phyloP scores from a whole-genome alignment of 2,329 filamentous ascomycete species.

The Albophoma yamanashiensis region DNA sequence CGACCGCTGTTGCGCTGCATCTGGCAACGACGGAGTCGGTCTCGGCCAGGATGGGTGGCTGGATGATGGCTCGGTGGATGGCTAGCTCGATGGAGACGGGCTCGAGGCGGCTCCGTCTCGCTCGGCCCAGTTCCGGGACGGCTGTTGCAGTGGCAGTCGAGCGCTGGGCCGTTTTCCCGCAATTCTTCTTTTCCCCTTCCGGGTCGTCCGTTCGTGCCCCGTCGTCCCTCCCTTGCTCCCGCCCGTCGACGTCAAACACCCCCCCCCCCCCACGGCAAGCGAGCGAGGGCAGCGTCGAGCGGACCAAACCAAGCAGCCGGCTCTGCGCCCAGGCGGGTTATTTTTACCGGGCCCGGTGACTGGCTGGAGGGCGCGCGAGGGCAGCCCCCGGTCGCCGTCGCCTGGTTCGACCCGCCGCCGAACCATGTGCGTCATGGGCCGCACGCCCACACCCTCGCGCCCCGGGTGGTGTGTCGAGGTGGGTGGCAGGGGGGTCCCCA shows the following conservation, averaged over 20 bases:
- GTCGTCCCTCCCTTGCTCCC: neutral
- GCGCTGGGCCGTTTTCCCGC: neutral
- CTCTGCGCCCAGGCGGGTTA: slow-evolving; percentile 11
- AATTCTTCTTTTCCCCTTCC: neutral
- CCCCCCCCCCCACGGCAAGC: neutral
- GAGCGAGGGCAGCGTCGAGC: neutral
- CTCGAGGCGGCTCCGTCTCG: neutral
- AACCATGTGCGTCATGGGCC: slow-evolving; percentile 16
- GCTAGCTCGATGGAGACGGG: neutral
- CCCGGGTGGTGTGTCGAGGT: neutral
- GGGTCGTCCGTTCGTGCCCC: neutral
- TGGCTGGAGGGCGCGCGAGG: neutral
- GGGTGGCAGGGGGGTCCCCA: neutral
- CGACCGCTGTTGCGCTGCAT: neutral
- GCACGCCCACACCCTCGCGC: neutral
- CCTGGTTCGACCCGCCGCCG: slow-evolving; percentile 2
- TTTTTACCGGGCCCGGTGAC: slow-evolving; percentile 14
- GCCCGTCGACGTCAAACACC: neutral
- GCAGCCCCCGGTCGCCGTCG: slow-evolving; percentile 6
- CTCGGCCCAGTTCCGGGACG: neutral
- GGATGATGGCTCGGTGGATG: neutral
- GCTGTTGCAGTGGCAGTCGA: neutral
- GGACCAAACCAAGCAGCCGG: slow-evolving; percentile 1
- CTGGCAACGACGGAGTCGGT: neutral
- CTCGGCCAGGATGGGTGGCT: neutral